Evolutionary conservation across 345 rosid genomes (phyloP), one percentile per base, ranked within the genome.

Genomic region (Toxicodendron radicans): DNA sequence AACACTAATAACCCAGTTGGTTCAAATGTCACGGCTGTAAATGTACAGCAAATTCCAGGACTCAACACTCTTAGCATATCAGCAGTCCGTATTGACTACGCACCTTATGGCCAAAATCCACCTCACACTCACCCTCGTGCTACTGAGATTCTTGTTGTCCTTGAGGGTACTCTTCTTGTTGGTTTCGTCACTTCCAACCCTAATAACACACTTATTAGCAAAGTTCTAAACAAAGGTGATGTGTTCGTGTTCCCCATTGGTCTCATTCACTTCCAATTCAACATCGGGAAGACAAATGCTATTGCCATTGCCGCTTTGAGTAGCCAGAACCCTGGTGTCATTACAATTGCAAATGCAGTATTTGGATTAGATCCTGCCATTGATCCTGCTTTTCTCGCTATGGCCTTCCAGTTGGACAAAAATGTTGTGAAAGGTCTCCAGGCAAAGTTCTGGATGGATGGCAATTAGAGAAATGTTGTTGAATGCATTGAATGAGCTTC

Each of bases 91-190:
- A 12, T 78, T 14, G 77, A 73, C 66, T 78, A 14, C 0, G 75
- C 68, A 2, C 75, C 75, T 0, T 71, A 68, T 14, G 84, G 88
- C 5, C 80, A 80, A 18, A 83, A 79, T 70, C 84, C 86, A 4
- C 86, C 83, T 48, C 88, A 85, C 76, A 80, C 71, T 7, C 88
- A 85, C 43, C 85, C 86, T 2, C 80, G 86, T 43, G 86, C 54
- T 54, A 76, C 83, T 0, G 86, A 85, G 73, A 18, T 85, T 32
- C 79, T 85, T 38, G 74, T 78, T 23, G 79, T 80, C 7, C 0
- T 71, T 14, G 79, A 82, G 73, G 88, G 84, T 52, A 71, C 74
- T 0, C 38, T 85, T 4, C 74, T 73, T 12, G 88, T 80, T 8
- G 85, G 88, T 2, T 85, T 82, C 51, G 82, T 82, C 24, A 77